phyloP scores from a whole-genome alignment of 345 rosid species.

The Xanthoceras sorbifolium region DNA sequence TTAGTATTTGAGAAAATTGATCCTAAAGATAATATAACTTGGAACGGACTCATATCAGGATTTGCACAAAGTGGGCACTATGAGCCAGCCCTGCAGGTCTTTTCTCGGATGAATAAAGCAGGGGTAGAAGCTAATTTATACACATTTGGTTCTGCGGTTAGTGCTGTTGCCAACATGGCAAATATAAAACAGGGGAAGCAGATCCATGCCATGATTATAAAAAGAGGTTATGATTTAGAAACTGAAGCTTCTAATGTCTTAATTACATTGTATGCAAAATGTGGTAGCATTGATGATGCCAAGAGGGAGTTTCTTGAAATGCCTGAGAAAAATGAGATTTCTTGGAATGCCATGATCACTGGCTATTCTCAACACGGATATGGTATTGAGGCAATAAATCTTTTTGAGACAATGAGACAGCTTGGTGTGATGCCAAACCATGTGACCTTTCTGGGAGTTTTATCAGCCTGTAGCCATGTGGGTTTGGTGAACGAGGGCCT shows the following conservation, averaged over 20 bases:
- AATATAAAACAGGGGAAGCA: slow-evolving; percentile 78
- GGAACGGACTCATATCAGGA: slow-evolving; percentile 88
- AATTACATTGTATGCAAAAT: slow-evolving; percentile 78
- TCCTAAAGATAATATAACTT: slow-evolving; percentile 70
- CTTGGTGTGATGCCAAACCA: slow-evolving; percentile 56
- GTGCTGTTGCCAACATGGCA: slow-evolving; percentile 85
- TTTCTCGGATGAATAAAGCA: slow-evolving; percentile 55
- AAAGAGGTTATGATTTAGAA: slow-evolving; percentile 66
- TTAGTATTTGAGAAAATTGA: slow-evolving; percentile 63
- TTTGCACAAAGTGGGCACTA: slow-evolving; percentile 70
- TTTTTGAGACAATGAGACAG: slow-evolving; percentile 66
- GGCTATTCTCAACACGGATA: slow-evolving; percentile 85
- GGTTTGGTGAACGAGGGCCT: slow-evolving; percentile 74
- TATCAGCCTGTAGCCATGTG: slow-evolving; percentile 90
- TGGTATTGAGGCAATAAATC: slow-evolving; percentile 63
- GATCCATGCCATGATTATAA: slow-evolving; percentile 65
- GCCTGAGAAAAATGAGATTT: slow-evolving; percentile 65
- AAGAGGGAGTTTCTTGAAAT: slow-evolving; percentile 62
- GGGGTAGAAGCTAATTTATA: slow-evolving; percentile 52
- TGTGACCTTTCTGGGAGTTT: slow-evolving; percentile 75
- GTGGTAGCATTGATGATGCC: slow-evolving; percentile 78
- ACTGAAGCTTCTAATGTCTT: slow-evolving; percentile 78
- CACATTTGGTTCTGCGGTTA: slow-evolving; percentile 78
- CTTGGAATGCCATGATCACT: slow-evolving; percentile 91
- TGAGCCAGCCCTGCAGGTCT: slow-evolving; percentile 74